Percentiles rank a stretch among this genome's conserved stretches.
phyloP scores from a whole-genome alignment of 1,284 basidiomycete species.

The Leccinum solheimii region DNA sequence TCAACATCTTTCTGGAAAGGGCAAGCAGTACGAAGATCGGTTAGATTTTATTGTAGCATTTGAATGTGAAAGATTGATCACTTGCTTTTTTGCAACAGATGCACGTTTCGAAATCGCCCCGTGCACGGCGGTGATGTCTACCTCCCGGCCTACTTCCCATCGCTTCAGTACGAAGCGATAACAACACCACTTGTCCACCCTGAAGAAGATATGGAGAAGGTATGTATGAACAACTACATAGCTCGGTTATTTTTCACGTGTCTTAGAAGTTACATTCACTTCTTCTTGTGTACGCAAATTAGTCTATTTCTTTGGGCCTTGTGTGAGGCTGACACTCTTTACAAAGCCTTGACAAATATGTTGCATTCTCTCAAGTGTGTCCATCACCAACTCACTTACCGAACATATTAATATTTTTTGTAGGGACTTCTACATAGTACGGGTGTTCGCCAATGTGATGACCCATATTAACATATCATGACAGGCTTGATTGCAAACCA shows the following conservation, averaged over 20 bases:
- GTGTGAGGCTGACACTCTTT: slow-evolving; percentile 3
- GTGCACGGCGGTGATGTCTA: slow-evolving; percentile 42
- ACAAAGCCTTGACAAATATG: slow-evolving; percentile 63
- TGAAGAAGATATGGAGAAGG: slow-evolving; percentile 26
- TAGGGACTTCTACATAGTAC: slow-evolving; percentile 56
- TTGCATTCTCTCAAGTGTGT: slow-evolving; percentile 55
- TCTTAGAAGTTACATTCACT: slow-evolving; percentile 50
- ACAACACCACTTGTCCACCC: slow-evolving; percentile 13
- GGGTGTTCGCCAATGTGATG: slow-evolving; percentile 14
- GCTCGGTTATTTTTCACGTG: slow-evolving; percentile 8
- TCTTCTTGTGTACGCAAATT: slow-evolving; percentile 46
- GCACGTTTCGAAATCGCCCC: slow-evolving; percentile 45
- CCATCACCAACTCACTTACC: not conserved
- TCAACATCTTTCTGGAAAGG: slow-evolving; percentile 49
- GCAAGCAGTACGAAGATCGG: slow-evolving; percentile 55
- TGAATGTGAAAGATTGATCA: not conserved
- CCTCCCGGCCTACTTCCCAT: slow-evolving; percentile 46
- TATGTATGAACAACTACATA: slow-evolving; percentile 11
- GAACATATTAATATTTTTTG: not conserved
- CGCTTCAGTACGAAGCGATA: not conserved
- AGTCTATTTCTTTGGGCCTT: not conserved
- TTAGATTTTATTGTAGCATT: slow-evolving; percentile 18
- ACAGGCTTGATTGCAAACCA: slow-evolving; percentile 47
- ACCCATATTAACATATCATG: slow-evolving; percentile 5
- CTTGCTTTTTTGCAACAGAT: slow-evolving; percentile 33